Evolutionary conservation across 208 protist species (phyloP), one percentile per base, ranked within the genome.

Genomic region (Leishmania guyanensis): DNA sequence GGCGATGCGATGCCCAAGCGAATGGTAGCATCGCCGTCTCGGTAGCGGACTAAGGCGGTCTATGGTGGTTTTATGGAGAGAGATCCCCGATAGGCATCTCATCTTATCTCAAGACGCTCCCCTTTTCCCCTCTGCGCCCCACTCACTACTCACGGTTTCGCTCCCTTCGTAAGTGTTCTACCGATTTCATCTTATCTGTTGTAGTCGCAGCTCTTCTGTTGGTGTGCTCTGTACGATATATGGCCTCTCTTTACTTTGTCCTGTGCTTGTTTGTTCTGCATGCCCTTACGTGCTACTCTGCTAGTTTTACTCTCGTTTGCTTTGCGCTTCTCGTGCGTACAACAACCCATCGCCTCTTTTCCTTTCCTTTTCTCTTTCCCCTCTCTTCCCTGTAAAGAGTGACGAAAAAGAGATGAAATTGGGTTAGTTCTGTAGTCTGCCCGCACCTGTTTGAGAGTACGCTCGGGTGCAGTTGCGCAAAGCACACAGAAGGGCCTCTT

Each of bases 1-100:
- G 80, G 68, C 1, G 48, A 22, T 29, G 82, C 77, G 2, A 64
- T 85, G 73, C 82, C 82, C 20, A 79, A 78, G 75, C 53, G 6
- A 14, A 10, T 53, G 48, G 0, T 16, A 2, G 14, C 65, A 16
- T 62, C 72, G 1, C 58, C 74, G 39, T 62, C 29, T 3, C 12
- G 33, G 16, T 76, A 62, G 17, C 14, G 17, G 26, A 33, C 20
- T 12, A 14, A 26, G 53, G 36, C 29, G 54, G 26, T 29, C 5
- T 36, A 5, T 17, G 43, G 12, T 14, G 46, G 29, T 50, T 16
- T 26, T 22, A 50, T 20, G 29, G 43, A 17, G 26, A n/a, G 68
- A 16, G 20, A 50, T 10, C 43, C 22, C 3, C 43, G 53, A 16
- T 12, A 36, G 16, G 17, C 33, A 64, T 60, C 16, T 76, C 72